Base-by-base conservation (phyloP, 139 green algal species). In the Chlorella sp. region DNA sequence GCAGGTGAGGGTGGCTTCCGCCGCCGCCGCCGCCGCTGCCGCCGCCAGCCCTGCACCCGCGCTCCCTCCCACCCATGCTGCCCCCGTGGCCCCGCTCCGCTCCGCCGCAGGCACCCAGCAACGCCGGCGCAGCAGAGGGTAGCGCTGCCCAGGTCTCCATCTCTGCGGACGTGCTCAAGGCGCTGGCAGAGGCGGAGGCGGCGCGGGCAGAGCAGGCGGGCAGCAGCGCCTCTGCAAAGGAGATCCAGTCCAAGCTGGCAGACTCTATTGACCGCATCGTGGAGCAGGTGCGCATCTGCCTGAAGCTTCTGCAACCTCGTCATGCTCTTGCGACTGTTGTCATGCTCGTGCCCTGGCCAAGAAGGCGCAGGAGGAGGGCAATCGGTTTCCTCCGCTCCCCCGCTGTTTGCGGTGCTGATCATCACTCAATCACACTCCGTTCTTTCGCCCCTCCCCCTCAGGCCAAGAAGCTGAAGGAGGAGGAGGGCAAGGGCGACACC, bases 381-480 rank as follows among this genome's bases (percentile, higher is more conserved):
- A n/a, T n/a, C n/a, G n/a, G n/a, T n/a, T n/a, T n/a, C n/a, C n/a
- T n/a, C n/a, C n/a, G n/a, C n/a, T n/a, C n/a, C n/a, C n/a, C n/a
- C n/a, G n/a, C n/a, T 55, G 44, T 55, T 7, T 55, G 44, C 44
- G 11, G 7, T 11, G 7, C 44, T 11, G 7, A 7, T 7, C 7
- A 7, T 55, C 44, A 55, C 44, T 55, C 44, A 55, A 7, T 17
- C 44, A 55, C 44, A 7, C 7, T 11, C 44, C 11, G 44, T 11
- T 11, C 44, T 51, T 4, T 17, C 7, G 5, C 69, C 4, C 7
- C 73, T 4, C 3, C 17, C 47, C 86, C 88, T 68, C 86, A 88
- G 60, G 91, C 89, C 44, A 90, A 89, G 82, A 70, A 81, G 36
- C 68, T 93, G 65, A 74, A 89, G 5, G 81, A 93, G 68, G 85